Conservation (phyloP, 2,329 filamentous ascomycete genomes). For the Fusarium anguioides region DNA sequence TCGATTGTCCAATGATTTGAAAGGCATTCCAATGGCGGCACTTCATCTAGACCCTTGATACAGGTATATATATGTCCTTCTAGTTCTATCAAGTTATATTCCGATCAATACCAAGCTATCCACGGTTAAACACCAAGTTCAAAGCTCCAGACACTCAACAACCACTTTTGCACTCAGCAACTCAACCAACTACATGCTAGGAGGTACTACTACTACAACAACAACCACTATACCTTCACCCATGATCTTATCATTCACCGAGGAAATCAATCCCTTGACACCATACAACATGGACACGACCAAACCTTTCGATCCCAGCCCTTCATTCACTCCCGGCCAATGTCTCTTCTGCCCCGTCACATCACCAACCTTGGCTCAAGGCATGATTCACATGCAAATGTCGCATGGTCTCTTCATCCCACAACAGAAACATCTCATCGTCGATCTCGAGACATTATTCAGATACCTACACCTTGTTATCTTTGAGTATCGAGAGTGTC, state of each 20-base stretch:
- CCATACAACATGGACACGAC: not conserved
- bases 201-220: slow-evolving; percentile 4
- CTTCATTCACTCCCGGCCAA: not conserved
- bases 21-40: not conserved
- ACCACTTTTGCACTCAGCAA: not conserved
- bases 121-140: rapidly evolving
- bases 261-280: not conserved
- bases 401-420: slow-evolving; percentile 6
- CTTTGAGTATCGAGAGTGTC: slow-evolving; percentile 2
- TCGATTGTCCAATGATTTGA: not conserved
- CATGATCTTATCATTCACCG: not conserved
- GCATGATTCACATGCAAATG: slow-evolving; percentile 10
- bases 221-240: not conserved
- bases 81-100: rapidly evolving
- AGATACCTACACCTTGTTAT: slow-evolving; percentile 2
- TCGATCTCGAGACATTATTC: slow-evolving; percentile 4
- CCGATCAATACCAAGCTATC: not conserved
- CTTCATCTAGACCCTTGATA: not conserved
- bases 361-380: not conserved
- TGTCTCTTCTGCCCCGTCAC: slow-evolving; percentile 8
- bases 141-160: rapidly evolving
- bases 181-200: not conserved
- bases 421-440: not conserved
- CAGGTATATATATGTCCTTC: not conserved
- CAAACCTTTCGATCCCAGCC: not conserved